A percentile compares a stretch with the other conserved stretches of the same genome.
Conservation (phyloP, 257 asterid genomes). For the Gentiana dahurica region DNA sequence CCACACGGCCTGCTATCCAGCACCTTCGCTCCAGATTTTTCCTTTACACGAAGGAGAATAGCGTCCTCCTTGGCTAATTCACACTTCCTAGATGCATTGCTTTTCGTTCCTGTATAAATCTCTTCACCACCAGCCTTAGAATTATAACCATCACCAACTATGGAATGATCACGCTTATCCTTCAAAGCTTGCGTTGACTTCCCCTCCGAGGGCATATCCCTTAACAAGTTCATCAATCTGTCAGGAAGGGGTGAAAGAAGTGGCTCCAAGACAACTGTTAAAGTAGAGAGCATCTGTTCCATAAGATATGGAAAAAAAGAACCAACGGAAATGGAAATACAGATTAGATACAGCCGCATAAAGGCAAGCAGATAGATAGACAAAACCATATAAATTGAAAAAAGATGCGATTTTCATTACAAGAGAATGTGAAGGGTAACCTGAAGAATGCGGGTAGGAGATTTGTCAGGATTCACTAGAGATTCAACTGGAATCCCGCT, state of each 20-base stretch:
- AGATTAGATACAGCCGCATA: constrained; percentile 15
- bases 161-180: constrained; percentile 22
- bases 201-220: constrained; percentile 19
- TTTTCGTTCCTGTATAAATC: constrained; percentile 26
- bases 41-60: constrained; percentile 15
- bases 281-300: constrained; percentile 60
- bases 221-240: constrained; percentile 37
- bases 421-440: constrained; percentile 24
- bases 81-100: constrained; percentile 26
- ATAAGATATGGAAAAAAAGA: constrained; percentile 8
- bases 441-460: constrained; percentile 54
- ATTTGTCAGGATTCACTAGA: constrained; percentile 33
- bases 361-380: background rate
- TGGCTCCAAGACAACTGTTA: constrained; percentile 29
- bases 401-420: background rate
- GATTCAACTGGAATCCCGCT: constrained; percentile 33
- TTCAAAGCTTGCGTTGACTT: constrained; percentile 27
- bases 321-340: constrained; percentile 7
- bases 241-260: constrained; percentile 79
- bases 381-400: background rate
- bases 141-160: constrained; percentile 18
- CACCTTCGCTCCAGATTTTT: constrained; percentile 26
- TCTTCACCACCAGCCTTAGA: constrained; percentile 26
- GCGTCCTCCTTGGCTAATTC: constrained; percentile 29
- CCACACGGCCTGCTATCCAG: constrained; percentile 23